Conservation (phyloP, 1,284 basidiomycete genomes). For the Puccinia hordei region DNA sequence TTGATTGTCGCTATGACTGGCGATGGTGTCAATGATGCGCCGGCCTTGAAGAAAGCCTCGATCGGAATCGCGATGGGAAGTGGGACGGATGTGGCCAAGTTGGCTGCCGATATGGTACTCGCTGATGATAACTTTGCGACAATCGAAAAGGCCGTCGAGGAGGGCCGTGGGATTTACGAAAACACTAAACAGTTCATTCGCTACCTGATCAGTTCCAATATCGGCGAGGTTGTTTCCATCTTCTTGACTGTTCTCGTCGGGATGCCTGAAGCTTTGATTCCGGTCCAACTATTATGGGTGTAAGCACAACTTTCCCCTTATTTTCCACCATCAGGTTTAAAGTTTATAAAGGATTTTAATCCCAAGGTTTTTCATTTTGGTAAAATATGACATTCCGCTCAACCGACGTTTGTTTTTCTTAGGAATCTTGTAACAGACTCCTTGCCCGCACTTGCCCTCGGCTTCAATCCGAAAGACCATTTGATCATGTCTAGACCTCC, state of each 20-base stretch:
- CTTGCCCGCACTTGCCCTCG: slow-evolving; percentile 94
- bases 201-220: slow-evolving; percentile 83
- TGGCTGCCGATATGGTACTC: slow-evolving; percentile 62
- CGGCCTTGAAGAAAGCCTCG: slow-evolving; percentile 61
- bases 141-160: slow-evolving; percentile 67
- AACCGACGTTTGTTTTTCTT: slow-evolving; percentile 15
- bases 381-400: not conserved
- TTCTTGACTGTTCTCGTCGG: slow-evolving; percentile 94
- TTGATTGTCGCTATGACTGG: slow-evolving; percentile 98
- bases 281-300: slow-evolving; percentile 96
- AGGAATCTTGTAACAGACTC: slow-evolving; percentile 67
- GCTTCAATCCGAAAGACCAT: slow-evolving; percentile 95
- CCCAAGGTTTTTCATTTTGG: no score
- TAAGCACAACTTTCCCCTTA: slow-evolving; percentile 54
- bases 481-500: slow-evolving; percentile 94
- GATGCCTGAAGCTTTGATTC: slow-evolving; percentile 97
- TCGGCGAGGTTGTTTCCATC: slow-evolving; percentile 96
- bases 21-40: slow-evolving; percentile 69
- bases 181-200: slow-evolving; percentile 96
- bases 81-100: slow-evolving; percentile 61
- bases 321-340: not conserved
- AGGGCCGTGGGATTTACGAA: slow-evolving; percentile 95
- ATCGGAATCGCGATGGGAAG: slow-evolving; percentile 63
- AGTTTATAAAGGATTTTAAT: no score
- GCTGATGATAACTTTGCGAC: slow-evolving; percentile 63